These are phyloP conservation scores for Chaetomiaceae sp. DNA, from an alignment of 2,329 filamentous ascomycete genomes.

Conservation along the genomic window DNA sequence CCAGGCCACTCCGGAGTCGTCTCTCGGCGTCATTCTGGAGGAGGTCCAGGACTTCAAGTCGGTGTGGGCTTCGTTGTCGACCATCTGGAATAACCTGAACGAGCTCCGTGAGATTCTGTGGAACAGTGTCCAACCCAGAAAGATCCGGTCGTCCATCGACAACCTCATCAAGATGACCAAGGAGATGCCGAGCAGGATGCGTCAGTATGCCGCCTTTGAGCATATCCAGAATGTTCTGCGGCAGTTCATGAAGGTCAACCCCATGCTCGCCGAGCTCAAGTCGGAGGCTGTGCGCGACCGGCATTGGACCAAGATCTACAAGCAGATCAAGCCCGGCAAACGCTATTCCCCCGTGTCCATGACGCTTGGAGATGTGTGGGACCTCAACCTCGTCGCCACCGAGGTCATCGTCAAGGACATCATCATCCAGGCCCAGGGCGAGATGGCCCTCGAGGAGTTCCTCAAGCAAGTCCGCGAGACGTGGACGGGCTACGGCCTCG, in stretches of 20 bases:
- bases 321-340: conserved; percentile 85
- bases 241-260: conserved; percentile 85
- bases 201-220: conserved; percentile 99
- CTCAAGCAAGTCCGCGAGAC: conserved; percentile 92
- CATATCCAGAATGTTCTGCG: conserved; percentile 91
- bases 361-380: conserved; percentile 98
- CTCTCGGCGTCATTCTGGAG: conserved; percentile 80
- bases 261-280: conserved; percentile 82
- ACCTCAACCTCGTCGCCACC: conserved; percentile 82
- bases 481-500: conserved; percentile 92
- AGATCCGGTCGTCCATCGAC: conserved; percentile 84
- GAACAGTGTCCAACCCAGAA: conserved; percentile 92
- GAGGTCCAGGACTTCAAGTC: conserved; percentile 99
- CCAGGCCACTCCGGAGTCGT: conserved; percentile 70
- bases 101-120: conserved; percentile 89
- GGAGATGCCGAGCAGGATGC: conserved; percentile 98
- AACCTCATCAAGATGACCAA: conserved; percentile 95
- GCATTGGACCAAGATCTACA: conserved; percentile 98
- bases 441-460: conserved; percentile 98
- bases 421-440: conserved; percentile 90
- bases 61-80: conserved; percentile 92
- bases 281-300: conserved; percentile 94
- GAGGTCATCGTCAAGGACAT: conserved; percentile 88
- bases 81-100: conserved; percentile 94
- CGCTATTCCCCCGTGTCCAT: conserved; percentile 91